Evolutionary conservation across 352 stramenopile species (phyloP).

Genomic region (Pythium plurisporium): DNA sequence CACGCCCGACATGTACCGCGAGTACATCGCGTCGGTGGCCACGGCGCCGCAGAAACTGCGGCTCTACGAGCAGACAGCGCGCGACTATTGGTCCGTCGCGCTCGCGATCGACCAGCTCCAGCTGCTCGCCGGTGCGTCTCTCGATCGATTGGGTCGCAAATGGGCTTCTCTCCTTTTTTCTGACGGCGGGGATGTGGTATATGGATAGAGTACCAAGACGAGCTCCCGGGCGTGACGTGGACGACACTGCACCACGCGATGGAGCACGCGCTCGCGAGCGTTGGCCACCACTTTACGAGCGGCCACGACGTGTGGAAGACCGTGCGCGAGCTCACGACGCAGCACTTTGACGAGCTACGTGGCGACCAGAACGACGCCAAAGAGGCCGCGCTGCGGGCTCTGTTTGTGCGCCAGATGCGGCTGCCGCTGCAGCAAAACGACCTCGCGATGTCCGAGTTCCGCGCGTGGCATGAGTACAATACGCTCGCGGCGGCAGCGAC

Average conservation of each 20-base stretch:
- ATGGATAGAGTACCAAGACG: constrained; percentile 12
- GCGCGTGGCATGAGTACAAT: constrained; percentile 69
- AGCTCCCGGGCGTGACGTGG: neutral
- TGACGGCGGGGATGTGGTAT: neutral
- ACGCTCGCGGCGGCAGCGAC: constrained; percentile 22
- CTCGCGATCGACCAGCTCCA: constrained; percentile 36
- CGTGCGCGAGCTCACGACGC: constrained; percentile 37
- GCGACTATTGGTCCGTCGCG: constrained; percentile 58
- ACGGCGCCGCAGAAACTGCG: constrained; percentile 17
- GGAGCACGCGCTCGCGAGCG: constrained; percentile 25
- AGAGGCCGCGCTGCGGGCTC: constrained; percentile 30
- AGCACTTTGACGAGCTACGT: constrained; percentile 27
- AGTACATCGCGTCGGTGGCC: constrained; percentile 43
- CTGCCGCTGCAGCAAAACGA: constrained; percentile 71
- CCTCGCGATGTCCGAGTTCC: constrained; percentile 68
- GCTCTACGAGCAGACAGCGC: constrained; percentile 36
- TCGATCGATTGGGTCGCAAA: neutral
- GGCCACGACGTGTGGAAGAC: constrained; percentile 61
- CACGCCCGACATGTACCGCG: constrained; percentile 46
- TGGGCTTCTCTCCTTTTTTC: too few relatives aligned
- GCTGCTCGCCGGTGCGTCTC: constrained; percentile 29
- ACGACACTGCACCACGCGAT: constrained; percentile 28
- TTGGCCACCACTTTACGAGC: constrained; percentile 47
- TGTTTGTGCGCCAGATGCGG: constrained; percentile 54
- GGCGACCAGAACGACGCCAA: constrained; percentile 24